Conservation (phyloP, 106 monocot genomes). For the Dioscorea alata region DNA sequence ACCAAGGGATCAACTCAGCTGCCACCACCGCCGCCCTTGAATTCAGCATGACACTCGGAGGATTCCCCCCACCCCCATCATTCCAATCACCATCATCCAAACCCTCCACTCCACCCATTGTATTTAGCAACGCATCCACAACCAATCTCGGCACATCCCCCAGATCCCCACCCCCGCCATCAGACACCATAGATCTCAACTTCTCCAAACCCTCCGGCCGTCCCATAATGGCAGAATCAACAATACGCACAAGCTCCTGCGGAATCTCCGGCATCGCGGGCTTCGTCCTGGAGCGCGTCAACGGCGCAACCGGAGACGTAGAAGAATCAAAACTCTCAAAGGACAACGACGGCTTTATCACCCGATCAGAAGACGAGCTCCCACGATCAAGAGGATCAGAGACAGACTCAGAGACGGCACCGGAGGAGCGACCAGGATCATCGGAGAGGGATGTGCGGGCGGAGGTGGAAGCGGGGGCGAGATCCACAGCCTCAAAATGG, state of each 20-base stretch:
- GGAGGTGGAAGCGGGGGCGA: conserved; percentile 11
- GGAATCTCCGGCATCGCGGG: conserved; percentile 53
- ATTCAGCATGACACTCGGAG: conserved; percentile 65
- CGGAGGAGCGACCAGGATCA: conserved; percentile 15
- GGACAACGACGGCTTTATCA: conserved; percentile 20
- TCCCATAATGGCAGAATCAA: conserved; percentile 89
- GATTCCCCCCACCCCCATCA: conserved; percentile 6
- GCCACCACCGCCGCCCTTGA: conserved; percentile 71
- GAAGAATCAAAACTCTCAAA: conserved; percentile 41
- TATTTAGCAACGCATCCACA: conserved; percentile 76
- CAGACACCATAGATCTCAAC: conserved; percentile 29
- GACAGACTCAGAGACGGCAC: conserved; percentile 9
- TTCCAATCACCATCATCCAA: conserved; percentile 29
- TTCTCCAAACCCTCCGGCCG: conserved; percentile 37
- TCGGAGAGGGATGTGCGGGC: conserved; percentile 14
- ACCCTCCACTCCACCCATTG: conserved; percentile 76
- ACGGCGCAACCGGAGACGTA: conserved; percentile 36
- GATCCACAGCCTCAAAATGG: conserved; percentile 76
- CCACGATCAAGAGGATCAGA: conserved; percentile 12
- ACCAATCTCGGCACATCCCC: conserved; percentile 38
- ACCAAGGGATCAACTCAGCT: conserved; percentile 55
- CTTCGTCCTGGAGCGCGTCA: conserved; percentile 19
- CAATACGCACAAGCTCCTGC: conserved; percentile 57
- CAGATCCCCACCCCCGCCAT: conserved; percentile 5
- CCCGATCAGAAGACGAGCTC: not conserved